phyloP scores from a whole-genome alignment of 495 filamentous ascomycete genomes.

The Amphirosellinia nigrospora region DNA sequence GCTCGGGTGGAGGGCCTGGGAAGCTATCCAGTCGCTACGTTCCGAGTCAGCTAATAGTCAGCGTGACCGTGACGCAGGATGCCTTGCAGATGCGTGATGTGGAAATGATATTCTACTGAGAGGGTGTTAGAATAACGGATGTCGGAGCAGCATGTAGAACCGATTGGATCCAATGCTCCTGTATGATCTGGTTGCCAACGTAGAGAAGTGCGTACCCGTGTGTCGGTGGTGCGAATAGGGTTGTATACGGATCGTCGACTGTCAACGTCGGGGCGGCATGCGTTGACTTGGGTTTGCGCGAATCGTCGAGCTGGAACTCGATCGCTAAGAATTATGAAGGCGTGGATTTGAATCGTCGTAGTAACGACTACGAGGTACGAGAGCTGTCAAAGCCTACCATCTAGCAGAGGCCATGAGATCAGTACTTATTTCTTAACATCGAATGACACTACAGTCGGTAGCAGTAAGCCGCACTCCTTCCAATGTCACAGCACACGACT shows the following conservation, averaged over 20 bases:
- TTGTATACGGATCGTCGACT: slow-evolving; percentile 20
- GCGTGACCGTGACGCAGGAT: slow-evolving; percentile 10
- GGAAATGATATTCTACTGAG: slow-evolving; percentile 15
- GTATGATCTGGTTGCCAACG: slow-evolving; percentile 34
- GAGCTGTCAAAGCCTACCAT: not conserved
- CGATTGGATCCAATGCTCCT: slow-evolving; percentile 35
- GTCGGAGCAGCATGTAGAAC: slow-evolving; percentile 31
- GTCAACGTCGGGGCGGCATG: not conserved
- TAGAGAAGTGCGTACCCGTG: slow-evolving; percentile 34
- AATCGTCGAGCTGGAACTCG: not conserved
- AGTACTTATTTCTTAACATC: slow-evolving; percentile 10
- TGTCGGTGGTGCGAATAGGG: slow-evolving; percentile 24
- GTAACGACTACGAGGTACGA: not conserved
- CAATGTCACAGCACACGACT: not conserved
- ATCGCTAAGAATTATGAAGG: not conserved
- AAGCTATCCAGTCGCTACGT: not conserved
- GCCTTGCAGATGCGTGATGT: slow-evolving; percentile 17
- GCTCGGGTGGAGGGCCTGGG: not conserved
- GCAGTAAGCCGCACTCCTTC: not conserved
- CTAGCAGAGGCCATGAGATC: slow-evolving; percentile 19
- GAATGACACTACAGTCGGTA: not conserved
- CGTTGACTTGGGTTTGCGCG: not conserved
- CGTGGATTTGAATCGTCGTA: not conserved
- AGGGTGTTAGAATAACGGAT: slow-evolving; percentile 22
- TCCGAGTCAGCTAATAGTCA: not conserved